Percentiles rank a stretch among this genome's conserved stretches.
Evolutionary conservation across 352 stramenopile species (phyloP).

Genomic region (Phytophthora aleatoria): DNA sequence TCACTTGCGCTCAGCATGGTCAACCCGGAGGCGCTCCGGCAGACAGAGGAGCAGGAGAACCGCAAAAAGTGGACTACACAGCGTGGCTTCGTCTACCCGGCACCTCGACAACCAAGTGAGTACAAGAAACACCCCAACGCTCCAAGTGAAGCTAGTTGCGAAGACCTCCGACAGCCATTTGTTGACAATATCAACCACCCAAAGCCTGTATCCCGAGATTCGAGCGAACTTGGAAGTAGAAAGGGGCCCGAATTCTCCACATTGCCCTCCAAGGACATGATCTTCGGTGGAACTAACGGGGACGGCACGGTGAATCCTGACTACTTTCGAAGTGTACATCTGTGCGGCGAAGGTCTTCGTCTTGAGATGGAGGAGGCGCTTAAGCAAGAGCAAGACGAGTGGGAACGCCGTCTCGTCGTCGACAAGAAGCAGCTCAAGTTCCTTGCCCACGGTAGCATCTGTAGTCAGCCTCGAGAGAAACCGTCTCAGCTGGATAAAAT

Average conservation of each 20-base stretch:
- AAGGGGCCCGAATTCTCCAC: constrained; percentile 68
- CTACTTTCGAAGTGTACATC: constrained; percentile 88
- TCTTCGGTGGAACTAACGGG: constrained; percentile 87
- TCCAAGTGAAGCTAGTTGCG: constrained; percentile 76
- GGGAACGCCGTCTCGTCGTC: constrained; percentile 86
- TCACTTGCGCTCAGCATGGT: constrained; percentile 84
- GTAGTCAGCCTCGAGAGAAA: constrained; percentile 54
- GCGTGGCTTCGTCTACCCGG: constrained; percentile 89
- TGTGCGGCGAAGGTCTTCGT: constrained; percentile 80
- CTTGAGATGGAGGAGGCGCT: constrained; percentile 78
- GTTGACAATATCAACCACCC: constrained; percentile 83
- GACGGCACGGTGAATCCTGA: constrained; percentile 66
- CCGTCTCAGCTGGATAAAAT: constrained; percentile 81
- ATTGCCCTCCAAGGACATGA: constrained; percentile 82
- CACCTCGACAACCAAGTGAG: constrained; percentile 61
- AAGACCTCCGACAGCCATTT: constrained; percentile 85
- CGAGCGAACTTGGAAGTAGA: constrained; percentile 7
- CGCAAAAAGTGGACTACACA: constrained; percentile 83
- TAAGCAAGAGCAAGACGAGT: constrained; percentile 66
- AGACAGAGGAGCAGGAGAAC: constrained; percentile 49
- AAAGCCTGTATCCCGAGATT: constrained; percentile 58
- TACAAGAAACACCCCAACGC: constrained; percentile 75
- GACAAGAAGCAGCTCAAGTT: constrained; percentile 88
- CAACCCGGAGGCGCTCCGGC: constrained; percentile 63
- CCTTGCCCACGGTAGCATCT: constrained; percentile 85